Conservation (phyloP, 139 green algal genomes). For the Coelastrella sp. region DNA sequence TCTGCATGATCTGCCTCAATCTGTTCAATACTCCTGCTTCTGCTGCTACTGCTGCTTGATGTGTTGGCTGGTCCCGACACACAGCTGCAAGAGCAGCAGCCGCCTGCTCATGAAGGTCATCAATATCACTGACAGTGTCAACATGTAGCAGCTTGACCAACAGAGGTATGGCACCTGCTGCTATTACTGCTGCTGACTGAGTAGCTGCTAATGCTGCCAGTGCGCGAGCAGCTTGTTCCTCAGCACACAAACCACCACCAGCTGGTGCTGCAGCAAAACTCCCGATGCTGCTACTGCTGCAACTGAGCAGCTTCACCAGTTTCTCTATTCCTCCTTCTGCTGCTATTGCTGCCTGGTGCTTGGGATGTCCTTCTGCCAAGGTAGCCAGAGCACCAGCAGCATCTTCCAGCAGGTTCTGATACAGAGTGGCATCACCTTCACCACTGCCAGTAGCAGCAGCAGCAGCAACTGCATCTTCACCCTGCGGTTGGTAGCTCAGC, state of each 20-base stretch:
- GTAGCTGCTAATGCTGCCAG: conserved; percentile 9
- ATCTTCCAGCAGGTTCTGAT: background rate
- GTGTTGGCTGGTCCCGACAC: too few species aligned
- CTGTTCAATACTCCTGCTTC: too few species aligned
- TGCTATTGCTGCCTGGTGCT: background rate
- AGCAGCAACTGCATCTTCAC: background rate
- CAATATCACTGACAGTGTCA: too few species aligned
- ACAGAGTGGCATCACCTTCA: background rate
- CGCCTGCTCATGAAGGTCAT: too few species aligned
- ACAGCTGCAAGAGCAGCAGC: too few species aligned
- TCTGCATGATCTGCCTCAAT: too few species aligned
- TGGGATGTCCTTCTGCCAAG: background rate
- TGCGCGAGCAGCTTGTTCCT: background rate
- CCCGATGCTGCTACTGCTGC: background rate
- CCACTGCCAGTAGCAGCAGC: background rate
- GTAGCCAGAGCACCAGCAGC: conserved; percentile 10
- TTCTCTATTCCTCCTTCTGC: background rate
- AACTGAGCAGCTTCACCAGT: background rate
- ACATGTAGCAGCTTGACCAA: conserved; percentile 6
- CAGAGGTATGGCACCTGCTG: conserved; percentile 5
- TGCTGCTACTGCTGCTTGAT: too few species aligned
- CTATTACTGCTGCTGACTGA: conserved; percentile 19
- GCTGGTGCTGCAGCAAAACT: background rate
- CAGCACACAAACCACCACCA: too few species aligned
- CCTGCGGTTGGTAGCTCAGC: background rate